Evolutionary conservation across 1,139 yeast species (phyloP).

Genomic region (Candida smagusa): DNA sequence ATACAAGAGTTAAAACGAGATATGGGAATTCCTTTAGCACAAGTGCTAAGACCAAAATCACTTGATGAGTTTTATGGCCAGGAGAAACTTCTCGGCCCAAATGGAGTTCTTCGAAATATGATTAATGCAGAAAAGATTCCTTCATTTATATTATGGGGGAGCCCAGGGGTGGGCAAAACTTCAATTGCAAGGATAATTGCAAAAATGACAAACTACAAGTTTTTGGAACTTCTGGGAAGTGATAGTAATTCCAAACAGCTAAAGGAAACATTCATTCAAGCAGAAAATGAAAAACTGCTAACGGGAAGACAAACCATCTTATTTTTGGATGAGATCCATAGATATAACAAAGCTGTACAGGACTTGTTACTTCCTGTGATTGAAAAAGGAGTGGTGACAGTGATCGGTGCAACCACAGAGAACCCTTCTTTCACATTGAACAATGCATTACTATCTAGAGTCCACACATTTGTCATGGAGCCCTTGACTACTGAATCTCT

Average conservation of each 20-base stretch:
- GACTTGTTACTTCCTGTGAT: constrained; percentile 76
- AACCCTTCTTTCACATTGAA: constrained; percentile 91
- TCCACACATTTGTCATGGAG: constrained; percentile 80
- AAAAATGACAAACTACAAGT: constrained; percentile 47
- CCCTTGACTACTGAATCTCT: constrained; percentile 58
- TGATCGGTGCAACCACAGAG: constrained; percentile 95
- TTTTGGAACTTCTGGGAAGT: constrained; percentile 87
- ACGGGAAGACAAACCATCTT: constrained; percentile 72
- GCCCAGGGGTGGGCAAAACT: constrained; percentile 95
- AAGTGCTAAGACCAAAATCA: constrained; percentile 71
- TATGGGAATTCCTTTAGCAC: constrained; percentile 74
- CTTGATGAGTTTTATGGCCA: constrained; percentile 86
- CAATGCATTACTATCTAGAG: constrained; percentile 82
- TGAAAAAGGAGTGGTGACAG: constrained; percentile 62
- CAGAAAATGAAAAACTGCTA: constrained; percentile 62
- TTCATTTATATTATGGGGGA: constrained; percentile 92
- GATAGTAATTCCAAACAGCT: constrained; percentile 69
- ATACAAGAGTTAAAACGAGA: constrained; percentile 39
- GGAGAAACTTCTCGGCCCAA: constrained; percentile 68
- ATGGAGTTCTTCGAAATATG: constrained; percentile 70
- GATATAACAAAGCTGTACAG: constrained; percentile 88
- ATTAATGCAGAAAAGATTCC: constrained; percentile 65
- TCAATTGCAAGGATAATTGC: constrained; percentile 65
- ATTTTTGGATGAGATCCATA: constrained; percentile 89
- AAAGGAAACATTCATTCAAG: constrained; percentile 68